Evolutionary conservation across 208 protist species (phyloP), one percentile per base, ranked within the genome.

Genomic region (Herpetomonas samuelpessoai): DNA sequence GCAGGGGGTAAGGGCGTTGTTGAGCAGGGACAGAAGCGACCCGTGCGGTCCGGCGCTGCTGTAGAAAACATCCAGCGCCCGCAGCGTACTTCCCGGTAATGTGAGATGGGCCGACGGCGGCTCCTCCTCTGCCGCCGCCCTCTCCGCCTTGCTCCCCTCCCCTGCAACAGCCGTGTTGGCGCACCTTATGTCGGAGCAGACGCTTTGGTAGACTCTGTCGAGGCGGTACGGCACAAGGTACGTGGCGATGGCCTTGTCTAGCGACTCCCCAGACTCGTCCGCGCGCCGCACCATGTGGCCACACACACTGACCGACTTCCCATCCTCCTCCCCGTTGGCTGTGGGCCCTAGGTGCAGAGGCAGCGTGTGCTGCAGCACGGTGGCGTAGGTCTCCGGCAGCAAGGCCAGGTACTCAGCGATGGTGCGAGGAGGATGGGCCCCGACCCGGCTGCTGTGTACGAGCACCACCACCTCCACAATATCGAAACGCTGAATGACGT

Each of bases 11-110:
- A 83, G 3, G 56, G 65, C 80, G 73, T 80, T 82, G 58, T 93
- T 81, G n/a, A 96, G 65, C 31, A 93, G 60, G 21, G 56, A 45
- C 3, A 93, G 46, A 22, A 96, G 57, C 16, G 86, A 87, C 21
- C 79, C 78, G 16, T 64, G 46, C 3, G 39, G 28, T 18, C 83
- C 76, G 22, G 61, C 56, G 57, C 78, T 80, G 67, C 81, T 90
- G 70, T 83, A 64, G 54, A 95, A 92, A n/a, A 95, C 51, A 57
- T 95, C 85, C 56, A 95, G 65, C 1, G 88, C 88, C 14, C 86
- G 67, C 63, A 95, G 62, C 21, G 88, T 85, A 26, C 61, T 79
- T 6, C 85, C 88, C 0, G 85, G 81, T 2, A 95, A 61, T 16
- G 50, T 44, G 70, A 88, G 54, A 49, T 51, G 44, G 65, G 64